Evolutionary conservation across 495 filamentous ascomycete genomes (phyloP).

Genomic region (Daldinia vernicosa): DNA sequence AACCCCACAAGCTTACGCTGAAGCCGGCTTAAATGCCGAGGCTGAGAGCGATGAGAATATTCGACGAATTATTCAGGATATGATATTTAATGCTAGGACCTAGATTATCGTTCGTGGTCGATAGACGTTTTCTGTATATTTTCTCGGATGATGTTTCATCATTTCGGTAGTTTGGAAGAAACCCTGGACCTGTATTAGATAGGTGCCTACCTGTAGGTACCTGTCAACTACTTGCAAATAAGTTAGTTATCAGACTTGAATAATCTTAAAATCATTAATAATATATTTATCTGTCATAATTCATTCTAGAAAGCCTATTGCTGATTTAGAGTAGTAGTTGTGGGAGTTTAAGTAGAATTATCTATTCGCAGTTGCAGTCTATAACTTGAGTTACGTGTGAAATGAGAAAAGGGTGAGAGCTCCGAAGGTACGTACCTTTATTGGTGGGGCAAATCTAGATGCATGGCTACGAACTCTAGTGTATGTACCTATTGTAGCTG

Average conservation of each 20-base stretch:
- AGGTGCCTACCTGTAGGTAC: no score
- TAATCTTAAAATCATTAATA: no score
- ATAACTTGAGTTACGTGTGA: no score
- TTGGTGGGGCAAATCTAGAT: not conserved
- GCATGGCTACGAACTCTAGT: not conserved
- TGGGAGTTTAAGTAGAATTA: no score
- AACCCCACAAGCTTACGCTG: not conserved
- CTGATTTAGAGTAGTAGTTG: no score
- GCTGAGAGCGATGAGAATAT: not conserved
- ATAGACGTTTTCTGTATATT: not conserved
- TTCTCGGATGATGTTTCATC: not conserved
- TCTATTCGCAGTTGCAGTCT: no score
- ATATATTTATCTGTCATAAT: no score
- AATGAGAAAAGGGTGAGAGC: conserved; percentile 1
- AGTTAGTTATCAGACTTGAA: no score
- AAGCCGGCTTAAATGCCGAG: not conserved
- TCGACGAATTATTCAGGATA: not conserved
- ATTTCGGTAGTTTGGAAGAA: no score
- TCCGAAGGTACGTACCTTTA: not conserved
- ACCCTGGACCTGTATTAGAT: no score
- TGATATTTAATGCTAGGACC: not conserved
- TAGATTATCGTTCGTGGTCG: not conserved
- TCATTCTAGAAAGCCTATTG: no score
- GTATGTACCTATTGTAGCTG: not conserved
- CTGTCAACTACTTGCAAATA: no score